These are phyloP conservation scores for Diaporthe sp. DNA, from an alignment of 2,329 filamentous ascomycete species.

Conservation along the genomic window DNA sequence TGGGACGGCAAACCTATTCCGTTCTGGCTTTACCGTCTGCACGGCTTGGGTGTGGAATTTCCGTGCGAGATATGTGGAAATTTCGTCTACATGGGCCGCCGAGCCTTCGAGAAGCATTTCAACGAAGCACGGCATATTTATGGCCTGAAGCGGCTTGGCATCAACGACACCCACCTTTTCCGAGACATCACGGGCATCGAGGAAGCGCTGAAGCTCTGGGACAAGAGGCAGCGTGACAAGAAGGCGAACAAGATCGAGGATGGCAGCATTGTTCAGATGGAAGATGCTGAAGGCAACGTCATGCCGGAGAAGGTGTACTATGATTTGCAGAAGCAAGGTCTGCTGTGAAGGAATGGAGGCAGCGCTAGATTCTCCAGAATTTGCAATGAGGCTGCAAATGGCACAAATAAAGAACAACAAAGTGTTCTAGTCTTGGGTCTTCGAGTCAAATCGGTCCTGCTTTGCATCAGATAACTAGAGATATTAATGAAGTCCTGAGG, in stretches of 20 bases:
- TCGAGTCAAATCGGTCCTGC: not conserved
- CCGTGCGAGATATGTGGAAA: conserved; percentile 97
- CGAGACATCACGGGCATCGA: conserved; percentile 94
- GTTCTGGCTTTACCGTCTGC: conserved; percentile 98
- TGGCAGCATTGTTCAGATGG: conserved; percentile 96
- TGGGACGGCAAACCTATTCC: conserved; percentile 99
- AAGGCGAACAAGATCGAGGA: conserved; percentile 82
- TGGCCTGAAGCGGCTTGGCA: conserved; percentile 92
- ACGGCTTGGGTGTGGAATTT: conserved; percentile 95
- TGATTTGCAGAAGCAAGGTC: conserved; percentile 92
- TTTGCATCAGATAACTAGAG: not conserved
- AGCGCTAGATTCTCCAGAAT: not conserved
- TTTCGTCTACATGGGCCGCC: conserved; percentile 97
- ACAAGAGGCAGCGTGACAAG: conserved; percentile 90
- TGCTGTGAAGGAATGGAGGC: conserved; percentile 68
- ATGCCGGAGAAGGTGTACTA: conserved; percentile 99
- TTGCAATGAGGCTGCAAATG: not conserved
- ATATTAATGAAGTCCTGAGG: not conserved
- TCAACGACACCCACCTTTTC: conserved; percentile 92
- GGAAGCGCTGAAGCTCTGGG: conserved; percentile 90
- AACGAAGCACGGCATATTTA: conserved; percentile 94
- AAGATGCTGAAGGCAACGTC: conserved; percentile 96
- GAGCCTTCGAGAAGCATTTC: conserved; percentile 99
- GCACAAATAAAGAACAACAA: not conserved
- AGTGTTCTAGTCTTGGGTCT: no score